These are phyloP conservation scores for Pseudopyrenochaeta lycopersici DNA, from an alignment of 2,329 filamentous ascomycete genomes.

Conservation along the genomic window DNA sequence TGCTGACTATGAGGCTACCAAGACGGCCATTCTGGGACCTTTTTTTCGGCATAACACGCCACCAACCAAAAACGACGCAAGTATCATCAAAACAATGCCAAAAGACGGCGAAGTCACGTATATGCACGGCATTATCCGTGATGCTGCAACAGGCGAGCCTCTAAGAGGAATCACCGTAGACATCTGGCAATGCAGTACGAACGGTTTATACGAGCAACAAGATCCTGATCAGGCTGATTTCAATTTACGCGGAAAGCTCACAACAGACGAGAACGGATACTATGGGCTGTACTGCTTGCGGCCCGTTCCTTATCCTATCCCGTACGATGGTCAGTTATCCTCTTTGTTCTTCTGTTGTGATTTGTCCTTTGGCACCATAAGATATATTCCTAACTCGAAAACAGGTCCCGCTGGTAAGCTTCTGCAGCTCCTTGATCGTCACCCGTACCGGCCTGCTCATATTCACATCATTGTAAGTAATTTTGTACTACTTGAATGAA, in stretches of 20 bases:
- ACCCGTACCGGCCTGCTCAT: conserved; percentile 19
- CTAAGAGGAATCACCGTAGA: not conserved
- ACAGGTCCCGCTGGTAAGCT: conserved; percentile 64
- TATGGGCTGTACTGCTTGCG: conserved; percentile 48
- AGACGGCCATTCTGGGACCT: not conserved
- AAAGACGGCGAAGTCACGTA: conserved; percentile 1
- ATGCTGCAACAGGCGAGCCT: not conserved
- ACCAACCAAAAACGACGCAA: not conserved
- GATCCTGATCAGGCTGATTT: conserved; percentile 2
- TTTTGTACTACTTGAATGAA: conserved; percentile 60
- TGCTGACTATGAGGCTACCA: not conserved
- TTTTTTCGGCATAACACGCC: conserved; percentile 2
- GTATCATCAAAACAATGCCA: conserved; percentile 1
- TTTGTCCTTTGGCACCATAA: not conserved
- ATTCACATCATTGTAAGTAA: conserved; percentile 55
- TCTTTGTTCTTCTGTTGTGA: not conserved
- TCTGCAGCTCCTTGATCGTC: conserved; percentile 5
- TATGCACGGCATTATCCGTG: conserved; percentile 1
- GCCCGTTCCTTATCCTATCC: conserved; percentile 85
- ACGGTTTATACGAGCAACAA: conserved; percentile 1
- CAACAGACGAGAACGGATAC: conserved; percentile 1
- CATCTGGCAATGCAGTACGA: conserved; percentile 3
- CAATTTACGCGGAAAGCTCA: not conserved
- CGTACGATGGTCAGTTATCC: conserved; percentile 64
- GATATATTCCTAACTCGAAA: not conserved